These are phyloP conservation scores for Globisporangium cederbergense DNA, from an alignment of 352 stramenopile genomes.

Conservation along the genomic window DNA sequence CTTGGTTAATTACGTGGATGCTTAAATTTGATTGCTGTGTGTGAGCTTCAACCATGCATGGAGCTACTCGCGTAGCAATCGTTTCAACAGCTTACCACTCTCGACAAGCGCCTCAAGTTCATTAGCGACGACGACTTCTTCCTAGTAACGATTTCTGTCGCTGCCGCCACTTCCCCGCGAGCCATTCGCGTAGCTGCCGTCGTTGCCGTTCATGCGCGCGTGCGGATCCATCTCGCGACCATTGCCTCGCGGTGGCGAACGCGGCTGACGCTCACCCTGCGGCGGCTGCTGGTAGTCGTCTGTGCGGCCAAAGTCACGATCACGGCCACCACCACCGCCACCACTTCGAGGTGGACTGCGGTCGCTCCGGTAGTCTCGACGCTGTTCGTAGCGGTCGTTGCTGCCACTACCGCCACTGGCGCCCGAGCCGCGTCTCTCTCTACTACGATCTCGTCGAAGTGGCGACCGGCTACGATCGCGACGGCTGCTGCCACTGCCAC, in stretches of 20 bases:
- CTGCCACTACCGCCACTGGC: not conserved
- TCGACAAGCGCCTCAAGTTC: not conserved
- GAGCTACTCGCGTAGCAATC: not conserved
- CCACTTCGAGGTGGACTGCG: conserved; percentile 12
- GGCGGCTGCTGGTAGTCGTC: not conserved
- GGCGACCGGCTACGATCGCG: conserved; percentile 18
- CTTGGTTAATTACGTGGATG: not conserved
- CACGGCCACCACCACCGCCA: not conserved
- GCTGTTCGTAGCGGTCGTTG: conserved; percentile 1
- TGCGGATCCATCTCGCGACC: not conserved
- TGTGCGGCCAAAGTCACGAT: conserved; percentile 1
- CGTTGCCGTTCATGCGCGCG: conserved; percentile 10
- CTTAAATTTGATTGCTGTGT: not conserved
- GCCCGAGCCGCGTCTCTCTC: conserved; percentile 4
- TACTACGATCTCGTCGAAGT: conserved; percentile 9
- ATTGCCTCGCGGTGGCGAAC: conserved; percentile 4
- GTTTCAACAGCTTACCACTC: not conserved
- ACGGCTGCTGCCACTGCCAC: not conserved
- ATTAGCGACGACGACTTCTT: no score
- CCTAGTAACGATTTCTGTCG: conserved; percentile 1
- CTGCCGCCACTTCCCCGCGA: not conserved
- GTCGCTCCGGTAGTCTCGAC: conserved; percentile 8
- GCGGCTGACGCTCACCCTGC: conserved; percentile 1
- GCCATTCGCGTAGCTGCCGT: conserved; percentile 4
- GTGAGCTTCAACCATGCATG: not conserved